phyloP scores from a whole-genome alignment of 306 rosid species.

The Phaseolus lunatus region DNA sequence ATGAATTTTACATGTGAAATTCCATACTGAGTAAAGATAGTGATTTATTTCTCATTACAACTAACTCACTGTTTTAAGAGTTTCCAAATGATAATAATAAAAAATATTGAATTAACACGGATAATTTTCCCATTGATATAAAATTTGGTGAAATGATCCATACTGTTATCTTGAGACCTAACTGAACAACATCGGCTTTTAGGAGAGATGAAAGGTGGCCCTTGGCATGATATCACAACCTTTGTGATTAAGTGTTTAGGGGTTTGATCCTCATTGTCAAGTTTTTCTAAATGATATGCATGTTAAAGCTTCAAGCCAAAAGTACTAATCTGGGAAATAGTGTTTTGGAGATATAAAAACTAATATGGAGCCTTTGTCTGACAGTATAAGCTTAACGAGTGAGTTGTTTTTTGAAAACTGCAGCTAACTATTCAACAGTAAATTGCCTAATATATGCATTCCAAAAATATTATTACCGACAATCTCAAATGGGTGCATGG shows the following conservation, averaged over 20 bases:
- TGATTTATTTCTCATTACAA: slow-evolving; percentile 10
- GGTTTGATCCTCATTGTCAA: not conserved
- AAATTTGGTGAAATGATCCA: slow-evolving; percentile 22
- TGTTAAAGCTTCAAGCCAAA: not conserved
- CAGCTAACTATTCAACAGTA: not conserved
- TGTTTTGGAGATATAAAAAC: not conserved
- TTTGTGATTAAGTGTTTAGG: not conserved
- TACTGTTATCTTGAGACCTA: not conserved
- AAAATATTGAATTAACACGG: not conserved
- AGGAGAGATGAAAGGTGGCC: not conserved
- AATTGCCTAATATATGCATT: slow-evolving; percentile 24
- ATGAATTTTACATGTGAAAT: slow-evolving; percentile 25
- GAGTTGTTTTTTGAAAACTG: not conserved
- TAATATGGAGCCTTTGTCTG: not conserved
- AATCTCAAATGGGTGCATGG: not conserved
- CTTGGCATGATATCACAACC: not conserved
- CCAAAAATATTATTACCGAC: too few species aligned
- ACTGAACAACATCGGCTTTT: not conserved
- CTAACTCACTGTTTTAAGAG: not conserved
- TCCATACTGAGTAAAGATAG: not conserved
- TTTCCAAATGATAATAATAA: not conserved
- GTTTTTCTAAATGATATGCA: not conserved
- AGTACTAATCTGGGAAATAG: not conserved
- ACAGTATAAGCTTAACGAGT: not conserved
- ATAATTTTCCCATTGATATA: not conserved